Evolutionary conservation across 2,329 filamentous ascomycete species (phyloP), one percentile per base, ranked within the genome.

Genomic region (Phialophora chinensis): DNA sequence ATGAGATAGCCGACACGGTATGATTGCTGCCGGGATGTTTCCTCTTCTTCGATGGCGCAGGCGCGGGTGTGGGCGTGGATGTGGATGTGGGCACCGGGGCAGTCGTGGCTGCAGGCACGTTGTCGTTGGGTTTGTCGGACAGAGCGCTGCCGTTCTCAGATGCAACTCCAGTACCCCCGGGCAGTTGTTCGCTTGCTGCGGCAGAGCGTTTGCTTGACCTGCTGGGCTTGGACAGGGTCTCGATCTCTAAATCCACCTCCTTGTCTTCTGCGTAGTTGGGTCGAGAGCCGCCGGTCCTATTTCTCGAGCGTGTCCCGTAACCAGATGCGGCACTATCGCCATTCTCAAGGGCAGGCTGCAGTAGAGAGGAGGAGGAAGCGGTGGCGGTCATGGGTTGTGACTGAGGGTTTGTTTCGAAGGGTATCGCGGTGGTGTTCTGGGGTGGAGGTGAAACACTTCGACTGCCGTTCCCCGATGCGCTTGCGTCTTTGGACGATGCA

Each of bases 221-320:
- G 75, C 69, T 80, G 78, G 56, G 75, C 63, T 65, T 68, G 63
- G 50, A 65, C 70, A 23, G 66, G 23, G 75, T 86, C 74, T 97
- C 94, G 77, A 93, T 92, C 77, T 98, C 95, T 79, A 91, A 88
- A 74, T 98, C 94, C 72, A 93, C 84, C 78, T 97, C 94, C 80
- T 87, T 91, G 79, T 94, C 91, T 81, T 99, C 95, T 59, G 95
- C 94, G 79, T 99, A 99, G 80, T 99, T 99, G 72, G 90, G 89
- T 72, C 95, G 91, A 73, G 90, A 86, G 72, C 86, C 88, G 74
- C 91, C 90, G 65, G 87, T 89, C 75, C 93, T 90, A 79, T 96
- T 96, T 77, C 95, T 91, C 73, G 93, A 97, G 74, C 93, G 90
- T 77, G 95, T 99, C 75, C 94, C 94, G 79, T 99, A 97, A 72